Base-by-base conservation (phyloP, 805 yeast species). In the Tetrapisispora namnaoensis region DNA sequence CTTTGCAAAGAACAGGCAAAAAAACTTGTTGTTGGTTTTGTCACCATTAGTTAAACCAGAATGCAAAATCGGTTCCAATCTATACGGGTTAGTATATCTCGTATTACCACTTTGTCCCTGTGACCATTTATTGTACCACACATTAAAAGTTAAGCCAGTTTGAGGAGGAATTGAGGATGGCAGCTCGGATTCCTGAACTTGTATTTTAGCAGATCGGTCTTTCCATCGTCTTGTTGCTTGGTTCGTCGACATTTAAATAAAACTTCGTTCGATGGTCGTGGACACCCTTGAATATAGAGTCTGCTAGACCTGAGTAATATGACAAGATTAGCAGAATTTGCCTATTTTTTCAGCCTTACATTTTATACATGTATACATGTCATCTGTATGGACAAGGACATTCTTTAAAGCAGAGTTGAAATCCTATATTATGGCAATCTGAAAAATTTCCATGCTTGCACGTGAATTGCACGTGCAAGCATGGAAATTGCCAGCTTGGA, bases 111-210 rank as follows among this genome's bases (percentile, higher is more conserved):
- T 65, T 14, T 59, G 64, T 21, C 68, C 64, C 32, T 78, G 79
- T 8, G 93, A 79, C 96, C 96, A 90, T 63, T 83, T 83, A 49
- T 83, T 72, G 64, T 79, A 90, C 97, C 97, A 90, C 16, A 87
- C 74, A 58, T 90, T 90, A 70, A 84, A 90, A 0, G 80, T 79
- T 8, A 80, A 77, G 0, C 96, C 96, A 0, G 84, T 76, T 54
- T 86, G 95, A 6, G 86, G 82, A 0, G 95, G 95, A 43, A 77
- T 75, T 18, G 75, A 73, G 2, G 77, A 69, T 0, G 80, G 71
- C 16, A 80, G 63, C 5, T 70, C 69, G 0, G 75, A 73, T 1
- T 86, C 83, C 49, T 80, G 82, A 1, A 86, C 79, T 60, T 88
- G 96, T 2, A 80, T 70, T 30, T 93, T 69, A 0, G 96, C 96